Percentiles rank a stretch among this genome's conserved stretches.
Conservation (phyloP, 176 grass and related monocot species). For the Ampelocalamus luodianensis region DNA sequence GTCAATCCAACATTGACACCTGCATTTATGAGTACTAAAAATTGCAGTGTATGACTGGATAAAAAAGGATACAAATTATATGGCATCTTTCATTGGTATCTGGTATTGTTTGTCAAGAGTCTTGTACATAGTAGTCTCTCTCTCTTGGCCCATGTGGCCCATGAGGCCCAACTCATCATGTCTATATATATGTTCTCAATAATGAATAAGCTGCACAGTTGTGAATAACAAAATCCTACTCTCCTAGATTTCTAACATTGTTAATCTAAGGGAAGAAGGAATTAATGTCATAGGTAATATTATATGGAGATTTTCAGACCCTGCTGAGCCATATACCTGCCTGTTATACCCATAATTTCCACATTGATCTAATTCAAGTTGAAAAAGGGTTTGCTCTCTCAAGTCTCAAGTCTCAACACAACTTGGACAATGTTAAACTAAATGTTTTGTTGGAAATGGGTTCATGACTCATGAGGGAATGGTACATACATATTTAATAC, state of each 20-base stretch:
- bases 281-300: background rate
- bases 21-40: background rate
- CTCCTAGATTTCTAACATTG: no score
- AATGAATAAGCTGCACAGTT: no score
- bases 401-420: background rate
- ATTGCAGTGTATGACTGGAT: background rate
- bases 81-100: background rate
- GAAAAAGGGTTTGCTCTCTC: background rate
- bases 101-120: background rate
- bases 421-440: background rate
- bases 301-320: background rate
- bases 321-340: background rate
- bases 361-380: background rate
- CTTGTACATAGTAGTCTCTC: no score
- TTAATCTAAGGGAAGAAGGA: background rate
- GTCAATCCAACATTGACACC: background rate
- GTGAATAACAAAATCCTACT: no score
- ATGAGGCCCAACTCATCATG: no score
- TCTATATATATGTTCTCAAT: no score
- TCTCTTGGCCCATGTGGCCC: no score
- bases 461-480: constrained; percentile 35
- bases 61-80: background rate
- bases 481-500: background rate
- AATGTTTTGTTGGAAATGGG: background rate
- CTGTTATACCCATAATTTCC: background rate